Evolutionary conservation across 805 yeast species (phyloP).

Genomic region (Priceomyces medius): DNA sequence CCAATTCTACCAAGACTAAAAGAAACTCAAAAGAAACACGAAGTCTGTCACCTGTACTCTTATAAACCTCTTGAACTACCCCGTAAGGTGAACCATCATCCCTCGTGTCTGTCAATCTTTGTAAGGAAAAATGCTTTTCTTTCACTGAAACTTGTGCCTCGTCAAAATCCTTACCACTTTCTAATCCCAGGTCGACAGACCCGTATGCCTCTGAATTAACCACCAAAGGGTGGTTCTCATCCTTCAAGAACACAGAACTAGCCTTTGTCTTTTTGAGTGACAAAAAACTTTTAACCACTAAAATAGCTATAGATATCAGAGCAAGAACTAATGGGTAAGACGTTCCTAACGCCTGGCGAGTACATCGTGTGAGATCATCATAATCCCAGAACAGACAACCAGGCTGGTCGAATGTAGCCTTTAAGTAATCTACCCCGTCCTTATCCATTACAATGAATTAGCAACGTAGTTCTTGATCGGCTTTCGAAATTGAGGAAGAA

Average conservation of each 20-base stretch:
- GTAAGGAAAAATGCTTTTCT: conserved; percentile 65
- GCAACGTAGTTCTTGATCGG: not conserved
- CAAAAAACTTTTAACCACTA: conserved; percentile 19
- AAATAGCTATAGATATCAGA: conserved; percentile 25
- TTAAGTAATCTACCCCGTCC: not conserved
- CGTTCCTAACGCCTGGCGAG: conserved; percentile 41
- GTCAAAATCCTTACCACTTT: not conserved
- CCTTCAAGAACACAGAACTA: conserved; percentile 13
- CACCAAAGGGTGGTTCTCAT: conserved; percentile 34
- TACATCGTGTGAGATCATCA: conserved; percentile 60
- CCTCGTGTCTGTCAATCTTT: conserved; percentile 50
- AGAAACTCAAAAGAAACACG: conserved; percentile 51
- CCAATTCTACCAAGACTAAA: conserved; percentile 44
- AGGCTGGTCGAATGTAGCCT: not conserved
- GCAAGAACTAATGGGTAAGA: conserved; percentile 30
- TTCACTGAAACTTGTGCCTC: conserved; percentile 29
- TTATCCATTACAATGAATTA: not conserved
- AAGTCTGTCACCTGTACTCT: conserved; percentile 52
- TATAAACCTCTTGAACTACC: conserved; percentile 42
- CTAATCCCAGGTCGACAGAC: conserved; percentile 13
- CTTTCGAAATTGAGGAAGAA: not conserved
- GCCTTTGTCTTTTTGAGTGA: conserved; percentile 10
- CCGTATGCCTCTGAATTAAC: conserved; percentile 34
- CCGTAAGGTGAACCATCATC: conserved; percentile 67
- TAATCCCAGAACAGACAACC: conserved; percentile 47